Evolutionary conservation across 2,329 filamentous ascomycete species (phyloP), one percentile per base, ranked within the genome.

Genomic region (Botrytis galanthina): DNA sequence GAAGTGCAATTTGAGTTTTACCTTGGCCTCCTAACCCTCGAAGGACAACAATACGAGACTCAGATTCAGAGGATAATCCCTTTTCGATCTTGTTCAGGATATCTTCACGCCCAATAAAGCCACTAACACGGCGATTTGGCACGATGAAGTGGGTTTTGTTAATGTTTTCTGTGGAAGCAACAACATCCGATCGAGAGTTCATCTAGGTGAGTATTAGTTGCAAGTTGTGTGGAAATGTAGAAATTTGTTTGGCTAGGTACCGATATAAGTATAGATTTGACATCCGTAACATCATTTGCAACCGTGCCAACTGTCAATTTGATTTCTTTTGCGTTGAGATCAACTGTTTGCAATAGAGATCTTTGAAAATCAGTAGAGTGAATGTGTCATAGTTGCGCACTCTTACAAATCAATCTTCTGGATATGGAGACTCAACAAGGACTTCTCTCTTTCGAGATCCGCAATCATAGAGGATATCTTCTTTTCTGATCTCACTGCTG

Each of bases 1-100:
- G 72, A 7, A 78, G 75, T 29, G 75, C 76, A 32, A 78, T 73
- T 54, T 78, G 77, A 18, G 77, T 77, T 63, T 78, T 78, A 10
- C 77, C 77, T 73, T 78, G 76, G 2, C 77, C 77, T 26, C 77
- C 77, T 22, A 78, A 70, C 8, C 74, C 77, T 1, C 73, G 64
- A 6, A 78, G 42, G 18, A 77, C 75, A 35, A 78, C 73, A 35
- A 77, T 39, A 32, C 64, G 67, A 32, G 73, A 70, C 29, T 70
- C 71, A 37, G 29, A 29, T 42, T 20, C 54, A 18, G 63, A 35
- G 26, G 70, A 63, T 22, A 74, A 73, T 20, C 72, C 70, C 8
- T 32, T 42, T 37, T 76, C 68, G 22, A 78, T 78, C 29, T 12
- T 74, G 2, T n/a, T 32, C 9, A 78, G 71, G 5, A 76, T 72